Evolutionary conservation across 2,329 filamentous ascomycete genomes (phyloP).

Genomic region (Fusarium sp.): DNA sequence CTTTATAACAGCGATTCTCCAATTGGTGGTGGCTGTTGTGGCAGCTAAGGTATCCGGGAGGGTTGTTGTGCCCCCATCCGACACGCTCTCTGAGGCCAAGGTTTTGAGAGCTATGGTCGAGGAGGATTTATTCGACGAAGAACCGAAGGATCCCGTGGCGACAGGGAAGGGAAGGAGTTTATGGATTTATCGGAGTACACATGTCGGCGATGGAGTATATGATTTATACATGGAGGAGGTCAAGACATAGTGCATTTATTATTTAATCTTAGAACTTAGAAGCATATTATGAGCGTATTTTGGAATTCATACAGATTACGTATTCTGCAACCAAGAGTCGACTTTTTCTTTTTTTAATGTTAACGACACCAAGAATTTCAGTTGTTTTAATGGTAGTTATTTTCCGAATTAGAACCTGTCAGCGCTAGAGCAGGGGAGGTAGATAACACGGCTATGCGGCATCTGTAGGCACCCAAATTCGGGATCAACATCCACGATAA

Average conservation of each 20-base stretch:
- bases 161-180: neutral
- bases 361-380: neutral
- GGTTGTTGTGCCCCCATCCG: conserved; percentile 2
- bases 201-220: neutral
- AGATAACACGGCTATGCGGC: neutral
- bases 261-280: neutral
- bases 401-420: neutral
- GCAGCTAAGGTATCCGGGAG: conserved; percentile 4
- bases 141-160: neutral
- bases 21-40: conserved; percentile 3
- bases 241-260: neutral
- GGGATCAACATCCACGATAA: neutral
- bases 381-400: neutral
- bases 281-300: neutral
- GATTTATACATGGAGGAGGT: conserved; percentile 5
- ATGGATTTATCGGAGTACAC: conserved; percentile 2
- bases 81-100: conserved; percentile 4
- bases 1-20: conserved; percentile 1
- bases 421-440: neutral
- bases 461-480: neutral
- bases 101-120: conserved; percentile 9
- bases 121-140: neutral
- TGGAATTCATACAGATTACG: neutral
- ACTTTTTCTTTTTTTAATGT: neutral
- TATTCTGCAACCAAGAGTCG: neutral